A percentile compares a stretch with the other conserved stretches of the same genome.
These are phyloP conservation scores for Carex sylvatica DNA, from an alignment of 202 grass and related monocot species.

Conservation along the genomic window DNA sequence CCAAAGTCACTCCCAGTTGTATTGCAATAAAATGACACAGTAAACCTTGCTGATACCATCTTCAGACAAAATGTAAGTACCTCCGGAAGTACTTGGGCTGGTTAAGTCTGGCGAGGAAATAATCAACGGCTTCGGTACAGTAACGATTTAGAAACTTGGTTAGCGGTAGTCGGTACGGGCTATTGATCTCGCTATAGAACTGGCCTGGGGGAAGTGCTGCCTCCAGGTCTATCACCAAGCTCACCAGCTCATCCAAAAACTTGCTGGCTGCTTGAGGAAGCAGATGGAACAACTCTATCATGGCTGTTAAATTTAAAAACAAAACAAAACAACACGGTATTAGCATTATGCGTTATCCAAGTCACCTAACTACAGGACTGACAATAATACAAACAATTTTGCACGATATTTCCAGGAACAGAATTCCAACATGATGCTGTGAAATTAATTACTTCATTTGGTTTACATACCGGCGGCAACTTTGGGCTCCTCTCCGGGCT, in stretches of 20 bases:
- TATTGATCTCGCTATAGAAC: conserved; percentile 99
- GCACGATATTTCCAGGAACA: background rate
- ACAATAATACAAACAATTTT: background rate
- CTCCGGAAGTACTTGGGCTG: conserved; percentile 95
- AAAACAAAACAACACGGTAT: conserved; percentile 33
- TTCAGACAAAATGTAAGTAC: conserved; percentile 27
- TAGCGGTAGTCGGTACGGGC: conserved; percentile 88
- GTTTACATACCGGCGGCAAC: conserved; percentile 75
- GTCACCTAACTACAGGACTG: background rate
- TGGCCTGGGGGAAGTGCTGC: conserved; percentile 81
- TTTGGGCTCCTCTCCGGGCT: conserved; percentile 91
- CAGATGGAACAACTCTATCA: conserved; percentile 99
- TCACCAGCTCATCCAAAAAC: conserved; percentile 96
- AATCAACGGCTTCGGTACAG: conserved; percentile 73
- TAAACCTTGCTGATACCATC: background rate
- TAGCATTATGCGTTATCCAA: conserved; percentile 7
- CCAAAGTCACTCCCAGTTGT: background rate
- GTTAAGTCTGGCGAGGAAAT: conserved; percentile 87
- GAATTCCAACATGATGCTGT: background rate
- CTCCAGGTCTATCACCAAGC: conserved; percentile 91
- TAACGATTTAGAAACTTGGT: conserved; percentile 96
- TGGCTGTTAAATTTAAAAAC: conserved; percentile 55
- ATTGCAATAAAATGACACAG: background rate
- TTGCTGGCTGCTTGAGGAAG: conserved; percentile 87
- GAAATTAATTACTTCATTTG: conserved; percentile 1